Conservation (phyloP, 768 basidiomycete genomes). For the Myochromella boudieri region DNA sequence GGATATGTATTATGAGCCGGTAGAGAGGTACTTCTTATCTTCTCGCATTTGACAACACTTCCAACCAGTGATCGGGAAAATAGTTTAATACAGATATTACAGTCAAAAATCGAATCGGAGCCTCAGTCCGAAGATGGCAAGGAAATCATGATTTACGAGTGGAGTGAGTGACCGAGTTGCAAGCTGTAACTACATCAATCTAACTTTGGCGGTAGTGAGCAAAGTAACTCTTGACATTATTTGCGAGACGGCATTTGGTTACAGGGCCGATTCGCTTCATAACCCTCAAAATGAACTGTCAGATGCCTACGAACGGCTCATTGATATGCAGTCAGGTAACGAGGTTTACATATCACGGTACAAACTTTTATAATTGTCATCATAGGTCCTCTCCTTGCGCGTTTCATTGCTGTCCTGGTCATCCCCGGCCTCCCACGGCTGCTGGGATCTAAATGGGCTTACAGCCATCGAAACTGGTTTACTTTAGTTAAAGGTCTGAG, state of each 20-base stretch:
- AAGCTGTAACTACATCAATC: neutral
- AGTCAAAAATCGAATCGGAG: slow-evolving; percentile 27
- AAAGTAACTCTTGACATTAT: slow-evolving; percentile 56
- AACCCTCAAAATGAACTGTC: slow-evolving; percentile 48
- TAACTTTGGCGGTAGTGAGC: slow-evolving; percentile 33
- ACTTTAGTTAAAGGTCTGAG: slow-evolving; percentile 20
- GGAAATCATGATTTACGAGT: slow-evolving; percentile 40
- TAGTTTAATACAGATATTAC: slow-evolving; percentile 39
- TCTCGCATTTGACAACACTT: too few relatives aligned
- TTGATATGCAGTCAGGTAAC: slow-evolving; percentile 38
- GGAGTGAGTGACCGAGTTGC: slow-evolving; percentile 34
- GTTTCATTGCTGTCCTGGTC: slow-evolving; percentile 31
- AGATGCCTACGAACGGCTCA: slow-evolving; percentile 42
- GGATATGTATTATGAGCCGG: slow-evolving; percentile 47
- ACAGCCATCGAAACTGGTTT: slow-evolving; percentile 32
- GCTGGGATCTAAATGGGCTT: slow-evolving; percentile 34
- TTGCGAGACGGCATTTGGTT: slow-evolving; percentile 50
- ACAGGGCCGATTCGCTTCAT: slow-evolving; percentile 42
- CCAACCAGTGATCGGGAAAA: too few relatives aligned
- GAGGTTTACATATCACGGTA: neutral
- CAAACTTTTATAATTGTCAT: neutral
- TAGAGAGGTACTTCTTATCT: slow-evolving; percentile 36
- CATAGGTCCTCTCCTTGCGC: slow-evolving; percentile 31
- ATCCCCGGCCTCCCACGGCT: slow-evolving; percentile 36
- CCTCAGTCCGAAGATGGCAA: slow-evolving; percentile 23